A percentile compares a stretch with the other conserved stretches of the same genome.
Evolutionary conservation across 352 stramenopile species (phyloP).

Genomic region (Phytophthora meadii): DNA sequence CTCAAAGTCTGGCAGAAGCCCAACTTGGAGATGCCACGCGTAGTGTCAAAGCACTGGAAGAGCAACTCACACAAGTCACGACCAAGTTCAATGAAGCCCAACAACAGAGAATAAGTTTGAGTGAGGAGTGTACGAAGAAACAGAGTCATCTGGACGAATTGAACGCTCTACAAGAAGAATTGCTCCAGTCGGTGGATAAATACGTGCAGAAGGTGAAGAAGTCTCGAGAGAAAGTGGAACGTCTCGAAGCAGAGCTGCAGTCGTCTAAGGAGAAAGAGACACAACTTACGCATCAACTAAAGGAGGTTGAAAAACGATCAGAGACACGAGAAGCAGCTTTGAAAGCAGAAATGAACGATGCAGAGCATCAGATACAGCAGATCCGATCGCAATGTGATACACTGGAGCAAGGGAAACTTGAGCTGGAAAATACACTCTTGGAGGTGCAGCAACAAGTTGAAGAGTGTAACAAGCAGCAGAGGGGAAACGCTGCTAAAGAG

Average conservation of each 20-base stretch:
- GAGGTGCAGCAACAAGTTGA: constrained; percentile 29
- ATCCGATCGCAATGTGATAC: constrained; percentile 14
- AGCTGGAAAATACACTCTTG: constrained; percentile 29
- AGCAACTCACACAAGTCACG: constrained; percentile 17
- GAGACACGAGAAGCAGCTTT: constrained; percentile 4
- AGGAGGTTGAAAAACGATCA: constrained; percentile 16
- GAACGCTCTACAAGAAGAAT: constrained; percentile 71
- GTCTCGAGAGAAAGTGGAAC: constrained; percentile 31
- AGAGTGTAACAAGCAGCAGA: constrained; percentile 16
- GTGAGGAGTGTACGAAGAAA: constrained; percentile 28
- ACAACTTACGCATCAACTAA: constrained; percentile 6
- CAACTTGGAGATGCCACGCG: constrained; percentile 38
- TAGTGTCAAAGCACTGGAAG: constrained; percentile 21
- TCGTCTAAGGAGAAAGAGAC: constrained; percentile 12
- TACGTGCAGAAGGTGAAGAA: constrained; percentile 43
- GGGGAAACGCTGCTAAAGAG: constrained; percentile 19
- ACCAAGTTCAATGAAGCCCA: constrained; percentile 31
- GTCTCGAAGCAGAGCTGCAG: constrained; percentile 37
- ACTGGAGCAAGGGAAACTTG: constrained; percentile 18
- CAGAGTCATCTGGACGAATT: constrained; percentile 62
- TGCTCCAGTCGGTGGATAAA: constrained; percentile 66
- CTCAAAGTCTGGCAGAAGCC: constrained; percentile 29
- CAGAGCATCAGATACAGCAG: constrained; percentile 12
- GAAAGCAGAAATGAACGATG: constrained; percentile 9
- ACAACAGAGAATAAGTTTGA: constrained; percentile 14